Conservation (phyloP, 169 alveolate species). For the Cardiosporidium cionae region DNA sequence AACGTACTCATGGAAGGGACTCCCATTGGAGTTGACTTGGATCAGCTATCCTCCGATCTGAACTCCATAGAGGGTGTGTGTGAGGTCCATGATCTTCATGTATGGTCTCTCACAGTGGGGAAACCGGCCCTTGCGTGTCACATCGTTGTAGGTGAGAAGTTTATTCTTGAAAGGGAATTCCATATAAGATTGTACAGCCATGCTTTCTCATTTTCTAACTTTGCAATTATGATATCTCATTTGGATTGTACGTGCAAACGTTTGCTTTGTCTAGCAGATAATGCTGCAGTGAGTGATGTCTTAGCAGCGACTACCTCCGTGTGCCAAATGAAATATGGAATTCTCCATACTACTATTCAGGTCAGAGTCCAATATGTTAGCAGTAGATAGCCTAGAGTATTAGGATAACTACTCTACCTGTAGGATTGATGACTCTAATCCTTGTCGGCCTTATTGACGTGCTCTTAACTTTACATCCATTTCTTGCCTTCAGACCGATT, state of each 20-base stretch:
- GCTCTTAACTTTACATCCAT: not conserved
- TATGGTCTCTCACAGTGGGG: constrained; percentile 89
- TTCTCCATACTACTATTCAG: constrained; percentile 73
- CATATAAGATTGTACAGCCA: not conserved
- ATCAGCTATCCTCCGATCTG: constrained; percentile 63
- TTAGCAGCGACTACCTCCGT: constrained; percentile 59
- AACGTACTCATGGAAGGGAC: constrained; percentile 90
- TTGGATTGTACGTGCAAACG: too few relatives aligned
- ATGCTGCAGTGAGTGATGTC: constrained; percentile 41
- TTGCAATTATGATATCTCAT: too few relatives aligned
- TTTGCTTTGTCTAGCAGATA: constrained; percentile 6
- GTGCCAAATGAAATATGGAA: constrained; percentile 65
- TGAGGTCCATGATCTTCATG: constrained; percentile 90
- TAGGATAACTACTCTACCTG: not conserved
- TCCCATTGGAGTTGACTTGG: constrained; percentile 75
- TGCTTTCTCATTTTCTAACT: too few relatives aligned
- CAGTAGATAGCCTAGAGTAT: not conserved
- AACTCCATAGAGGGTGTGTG: constrained; percentile 69
- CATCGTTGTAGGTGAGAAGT: constrained; percentile 64
- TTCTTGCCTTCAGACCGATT: constrained; percentile 47
- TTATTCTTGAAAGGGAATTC: not conserved
- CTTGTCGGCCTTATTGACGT: not conserved
- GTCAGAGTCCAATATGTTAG: not conserved
- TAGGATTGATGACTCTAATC: not conserved
- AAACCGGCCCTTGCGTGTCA: constrained; percentile 83